Conservation (phyloP, 345 rosid genomes). For the Aquilaria malaccensis region DNA sequence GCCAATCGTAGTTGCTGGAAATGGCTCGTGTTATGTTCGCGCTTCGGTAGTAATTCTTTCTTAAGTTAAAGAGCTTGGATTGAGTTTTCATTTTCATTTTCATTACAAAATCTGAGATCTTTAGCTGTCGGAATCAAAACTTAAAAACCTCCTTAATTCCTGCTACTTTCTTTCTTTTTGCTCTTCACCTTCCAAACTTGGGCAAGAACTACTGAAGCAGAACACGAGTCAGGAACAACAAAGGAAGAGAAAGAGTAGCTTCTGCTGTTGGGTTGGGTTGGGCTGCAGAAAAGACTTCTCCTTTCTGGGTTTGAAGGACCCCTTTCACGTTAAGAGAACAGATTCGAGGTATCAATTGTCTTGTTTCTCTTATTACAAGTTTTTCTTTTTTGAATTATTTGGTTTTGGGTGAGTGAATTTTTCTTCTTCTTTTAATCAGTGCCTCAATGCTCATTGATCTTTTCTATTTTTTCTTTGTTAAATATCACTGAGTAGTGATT, state of each 20-base stretch:
- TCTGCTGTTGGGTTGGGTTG: neutral
- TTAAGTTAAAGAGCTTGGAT: too few species aligned
- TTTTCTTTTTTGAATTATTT: neutral
- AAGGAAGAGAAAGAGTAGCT: too few species aligned
- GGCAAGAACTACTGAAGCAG: neutral
- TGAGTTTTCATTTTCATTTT: slow-evolving; percentile 1
- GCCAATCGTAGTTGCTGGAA: neutral
- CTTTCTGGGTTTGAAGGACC: neutral
- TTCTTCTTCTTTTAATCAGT: neutral
- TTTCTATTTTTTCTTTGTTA: too few species aligned
- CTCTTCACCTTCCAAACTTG: slow-evolving; percentile 1
- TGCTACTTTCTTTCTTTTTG: neutral
- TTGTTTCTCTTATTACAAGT: neutral
- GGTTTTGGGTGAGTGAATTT: neutral
- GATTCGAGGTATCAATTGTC: slow-evolving; percentile 25
- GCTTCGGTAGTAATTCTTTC: neutral
- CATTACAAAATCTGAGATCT: slow-evolving; percentile 8
- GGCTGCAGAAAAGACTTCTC: neutral
- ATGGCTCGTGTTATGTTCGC: neutral
- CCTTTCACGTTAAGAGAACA: neutral
- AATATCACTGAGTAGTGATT: too few species aligned
- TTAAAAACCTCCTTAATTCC: neutral
- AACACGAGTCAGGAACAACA: neutral
- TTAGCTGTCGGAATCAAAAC: slow-evolving; percentile 22
- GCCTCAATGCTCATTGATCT: neutral